Conservation (phyloP, 768 basidiomycete genomes). For the Trichaptum fuscoviolaceum region DNA sequence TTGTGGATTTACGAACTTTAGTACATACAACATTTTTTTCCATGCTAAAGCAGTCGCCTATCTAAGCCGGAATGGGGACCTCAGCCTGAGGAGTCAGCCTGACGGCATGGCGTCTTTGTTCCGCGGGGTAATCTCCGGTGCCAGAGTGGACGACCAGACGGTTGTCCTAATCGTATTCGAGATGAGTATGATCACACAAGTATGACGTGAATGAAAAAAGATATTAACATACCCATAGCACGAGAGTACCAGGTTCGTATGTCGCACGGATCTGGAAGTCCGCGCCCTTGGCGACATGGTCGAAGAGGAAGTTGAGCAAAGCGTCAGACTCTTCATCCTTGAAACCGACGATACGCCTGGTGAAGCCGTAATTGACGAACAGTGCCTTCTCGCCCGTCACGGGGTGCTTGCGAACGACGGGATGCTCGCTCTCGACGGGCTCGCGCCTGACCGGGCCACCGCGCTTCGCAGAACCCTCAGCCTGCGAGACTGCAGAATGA, state of each 20-base stretch:
- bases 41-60: neutral
- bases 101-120: constrained; percentile 39
- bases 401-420: constrained; percentile 52
- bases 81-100: constrained; percentile 47
- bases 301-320: constrained; percentile 48
- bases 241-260: constrained; percentile 49
- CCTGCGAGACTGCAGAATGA: constrained; percentile 49
- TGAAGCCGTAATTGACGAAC: constrained; percentile 54
- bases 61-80: constrained; percentile 32
- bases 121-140: constrained; percentile 32
- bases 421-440: constrained; percentile 47
- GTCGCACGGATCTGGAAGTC: constrained; percentile 46
- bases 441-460: constrained; percentile 48
- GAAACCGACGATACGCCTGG: constrained; percentile 48
- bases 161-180: constrained; percentile 31
- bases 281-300: constrained; percentile 45
- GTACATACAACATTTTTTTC: neutral
- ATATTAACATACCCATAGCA: constrained; percentile 41
- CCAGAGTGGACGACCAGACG: constrained; percentile 44
- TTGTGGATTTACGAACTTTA: neutral
- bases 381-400: constrained; percentile 59
- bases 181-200: neutral
- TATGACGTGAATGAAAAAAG: constrained; percentile 7
- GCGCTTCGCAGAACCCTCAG: constrained; percentile 36
- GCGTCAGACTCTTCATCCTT: constrained; percentile 50